phyloP scores from a whole-genome alignment of 805 yeast genomes.

The Teunomyces pallodes region DNA sequence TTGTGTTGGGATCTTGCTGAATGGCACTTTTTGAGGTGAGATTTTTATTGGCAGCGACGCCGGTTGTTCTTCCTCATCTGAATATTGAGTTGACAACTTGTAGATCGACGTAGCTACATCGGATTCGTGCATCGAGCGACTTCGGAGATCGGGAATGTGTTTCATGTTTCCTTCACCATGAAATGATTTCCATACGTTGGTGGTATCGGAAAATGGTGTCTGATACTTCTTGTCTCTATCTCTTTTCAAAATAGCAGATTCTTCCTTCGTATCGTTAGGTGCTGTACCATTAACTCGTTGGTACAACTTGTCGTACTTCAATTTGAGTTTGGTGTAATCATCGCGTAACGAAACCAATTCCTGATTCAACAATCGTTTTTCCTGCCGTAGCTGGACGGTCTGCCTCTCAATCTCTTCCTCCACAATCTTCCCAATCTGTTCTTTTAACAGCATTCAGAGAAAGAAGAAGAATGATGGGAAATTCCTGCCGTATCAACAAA shows the following conservation, averaged over 20 bases:
- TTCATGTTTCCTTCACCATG: slow-evolving; percentile 3
- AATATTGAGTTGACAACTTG: slow-evolving; percentile 26
- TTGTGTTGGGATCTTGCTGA: neutral
- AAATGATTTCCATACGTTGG: slow-evolving; percentile 6
- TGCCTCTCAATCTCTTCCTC: neutral
- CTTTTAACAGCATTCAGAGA: neutral
- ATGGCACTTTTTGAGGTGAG: slow-evolving; percentile 7
- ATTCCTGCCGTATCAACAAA: neutral
- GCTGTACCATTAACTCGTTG: neutral
- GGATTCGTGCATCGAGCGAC: slow-evolving; percentile 9
- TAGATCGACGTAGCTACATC: slow-evolving; percentile 15
- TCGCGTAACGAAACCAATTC: slow-evolving; percentile 1
- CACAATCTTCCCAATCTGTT: slow-evolving; percentile 4
- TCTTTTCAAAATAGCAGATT: neutral
- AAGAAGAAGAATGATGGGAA: neutral
- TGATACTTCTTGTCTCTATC: neutral
- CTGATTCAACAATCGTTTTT: neutral
- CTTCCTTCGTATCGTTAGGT: too few species aligned
- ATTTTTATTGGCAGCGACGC: slow-evolving; percentile 11
- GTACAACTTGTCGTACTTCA: neutral
- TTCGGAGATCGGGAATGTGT: slow-evolving; percentile 10
- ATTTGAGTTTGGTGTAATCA: neutral
- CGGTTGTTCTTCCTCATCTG: slow-evolving; percentile 17
- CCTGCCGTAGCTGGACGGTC: neutral
- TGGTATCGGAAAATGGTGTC: neutral